Percentiles rank a stretch among this genome's conserved stretches.
phyloP scores from a whole-genome alignment of 345 rosid species.

The Trapa bicornis region DNA sequence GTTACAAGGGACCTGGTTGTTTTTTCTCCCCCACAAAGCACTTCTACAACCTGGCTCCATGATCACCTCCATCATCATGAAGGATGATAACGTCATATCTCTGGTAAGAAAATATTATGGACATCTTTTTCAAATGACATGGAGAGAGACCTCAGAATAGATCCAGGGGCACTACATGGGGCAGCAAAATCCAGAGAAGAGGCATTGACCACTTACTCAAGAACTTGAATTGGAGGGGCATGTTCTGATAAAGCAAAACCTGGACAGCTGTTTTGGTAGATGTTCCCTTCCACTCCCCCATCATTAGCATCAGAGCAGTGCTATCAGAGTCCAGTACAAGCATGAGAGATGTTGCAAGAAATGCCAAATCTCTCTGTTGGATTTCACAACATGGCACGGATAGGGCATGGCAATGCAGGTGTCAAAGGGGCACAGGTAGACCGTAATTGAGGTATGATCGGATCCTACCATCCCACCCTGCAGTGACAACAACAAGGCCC shows the following conservation, averaged over 20 bases:
- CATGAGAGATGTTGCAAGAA: neutral
- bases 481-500: constrained; percentile 87
- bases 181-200: too few relatives aligned
- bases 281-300: too few relatives aligned
- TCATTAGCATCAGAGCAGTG: neutral
- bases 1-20: neutral
- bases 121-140: constrained; percentile 15
- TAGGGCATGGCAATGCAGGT: constrained; percentile 1
- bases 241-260: too few relatives aligned
- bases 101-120: constrained; percentile 7
- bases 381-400: neutral
- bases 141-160: neutral
- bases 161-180: constrained; percentile 9
- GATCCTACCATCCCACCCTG: constrained; percentile 90
- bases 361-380: neutral
- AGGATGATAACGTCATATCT: neutral
- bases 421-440: constrained; percentile 54
- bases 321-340: neutral
- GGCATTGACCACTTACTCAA: neutral
- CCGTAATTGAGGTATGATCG: constrained; percentile 88
- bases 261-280: too few relatives aligned
- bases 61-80: neutral
- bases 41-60: neutral
- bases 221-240: too few relatives aligned
- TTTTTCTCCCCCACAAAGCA: neutral